phyloP scores from a whole-genome alignment of 257 asterid genomes.

The Schizonepeta tenuifolia region DNA sequence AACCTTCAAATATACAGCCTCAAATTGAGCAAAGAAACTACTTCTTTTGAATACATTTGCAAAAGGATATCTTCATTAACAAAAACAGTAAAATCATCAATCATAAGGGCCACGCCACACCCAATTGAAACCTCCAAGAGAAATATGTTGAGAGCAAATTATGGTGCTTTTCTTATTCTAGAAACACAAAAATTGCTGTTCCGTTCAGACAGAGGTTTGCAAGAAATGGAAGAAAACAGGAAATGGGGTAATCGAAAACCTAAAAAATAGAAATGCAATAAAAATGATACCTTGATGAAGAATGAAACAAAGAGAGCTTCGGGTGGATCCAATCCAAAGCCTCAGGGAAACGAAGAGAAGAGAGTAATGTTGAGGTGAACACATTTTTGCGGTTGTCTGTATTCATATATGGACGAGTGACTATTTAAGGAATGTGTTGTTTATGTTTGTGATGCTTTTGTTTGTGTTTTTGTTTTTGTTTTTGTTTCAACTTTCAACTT shows the following conservation, averaged over 20 bases:
- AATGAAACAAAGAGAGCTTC: conserved; percentile 22
- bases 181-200: background rate
- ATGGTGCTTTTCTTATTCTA: background rate
- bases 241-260: conserved; percentile 15
- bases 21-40: background rate
- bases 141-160: background rate
- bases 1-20: background rate
- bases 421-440: conserved; percentile 23
- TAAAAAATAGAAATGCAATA: background rate
- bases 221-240: background rate
- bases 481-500: background rate
- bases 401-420: background rate
- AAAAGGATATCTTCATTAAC: background rate
- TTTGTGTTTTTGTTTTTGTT: background rate
- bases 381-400: background rate
- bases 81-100: background rate
- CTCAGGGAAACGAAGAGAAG: background rate
- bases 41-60: background rate
- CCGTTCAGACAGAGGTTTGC: background rate
- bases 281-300: conserved; percentile 33
- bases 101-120: background rate
- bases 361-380: conserved; percentile 15
- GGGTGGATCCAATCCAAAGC: conserved; percentile 39
- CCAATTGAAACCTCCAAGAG: background rate
- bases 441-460: background rate